Conservation (phyloP, 1,284 basidiomycete species). For the Laetiporus sulphureus region DNA sequence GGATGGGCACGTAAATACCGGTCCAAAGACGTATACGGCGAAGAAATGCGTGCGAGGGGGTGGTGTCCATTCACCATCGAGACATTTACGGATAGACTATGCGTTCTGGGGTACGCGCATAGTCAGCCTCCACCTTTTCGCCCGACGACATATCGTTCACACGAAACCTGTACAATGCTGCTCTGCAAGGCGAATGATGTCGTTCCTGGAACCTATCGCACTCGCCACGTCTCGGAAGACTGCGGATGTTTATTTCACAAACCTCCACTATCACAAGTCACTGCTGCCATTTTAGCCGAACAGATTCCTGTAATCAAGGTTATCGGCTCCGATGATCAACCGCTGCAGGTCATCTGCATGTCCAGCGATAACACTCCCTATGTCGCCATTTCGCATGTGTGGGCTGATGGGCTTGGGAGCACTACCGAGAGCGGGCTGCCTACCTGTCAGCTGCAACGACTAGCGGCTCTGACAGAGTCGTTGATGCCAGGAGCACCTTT, state of each 20-base stretch:
- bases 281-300: neutral
- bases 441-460: slow-evolving; percentile 7
- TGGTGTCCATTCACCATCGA: slow-evolving; percentile 2
- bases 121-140: neutral
- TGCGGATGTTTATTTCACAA: neutral
- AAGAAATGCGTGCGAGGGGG: neutral
- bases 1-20: neutral
- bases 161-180: neutral
- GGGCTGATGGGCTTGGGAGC: slow-evolving; percentile 12
- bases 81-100: neutral
- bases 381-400: slow-evolving; percentile 11
- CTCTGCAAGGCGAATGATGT: neutral
- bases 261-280: neutral
- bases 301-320: neutral
- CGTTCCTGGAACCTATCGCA: neutral
- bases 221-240: neutral
- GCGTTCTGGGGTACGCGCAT: neutral
- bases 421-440: slow-evolving; percentile 11
- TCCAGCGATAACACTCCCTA: slow-evolving; percentile 2
- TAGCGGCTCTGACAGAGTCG: neutral
- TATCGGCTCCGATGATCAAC: neutral
- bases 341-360: neutral
- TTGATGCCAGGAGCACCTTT: slow-evolving; percentile 5
- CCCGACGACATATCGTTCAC: neutral
- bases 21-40: neutral